Evolutionary conservation across 2,329 filamentous ascomycete species (phyloP).

Genomic region (Daldinia sp.): DNA sequence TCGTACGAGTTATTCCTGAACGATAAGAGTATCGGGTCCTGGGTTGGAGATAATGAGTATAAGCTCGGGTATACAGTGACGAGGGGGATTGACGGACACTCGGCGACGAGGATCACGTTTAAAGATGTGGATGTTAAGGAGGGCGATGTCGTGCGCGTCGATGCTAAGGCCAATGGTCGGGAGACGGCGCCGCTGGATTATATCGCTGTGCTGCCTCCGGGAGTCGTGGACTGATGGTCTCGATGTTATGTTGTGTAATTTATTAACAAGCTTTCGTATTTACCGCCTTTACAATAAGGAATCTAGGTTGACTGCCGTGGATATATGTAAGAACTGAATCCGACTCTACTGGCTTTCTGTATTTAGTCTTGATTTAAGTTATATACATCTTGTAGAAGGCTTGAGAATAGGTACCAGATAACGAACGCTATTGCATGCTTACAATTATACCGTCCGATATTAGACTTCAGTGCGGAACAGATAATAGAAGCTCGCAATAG

Average conservation of each 20-base stretch:
- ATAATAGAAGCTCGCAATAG: not conserved
- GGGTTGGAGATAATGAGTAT: conserved; percentile 71
- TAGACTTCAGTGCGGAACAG: not conserved
- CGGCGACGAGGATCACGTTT: conserved; percentile 71
- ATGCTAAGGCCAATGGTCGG: conserved; percentile 68
- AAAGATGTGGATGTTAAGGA: conserved; percentile 42
- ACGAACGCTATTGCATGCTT: not conserved
- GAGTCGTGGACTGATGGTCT: conserved; percentile 63
- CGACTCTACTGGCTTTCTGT: not conserved
- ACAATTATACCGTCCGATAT: conserved; percentile 1
- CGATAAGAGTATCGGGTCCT: conserved; percentile 64
- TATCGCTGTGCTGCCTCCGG: conserved; percentile 69
- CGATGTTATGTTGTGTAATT: not conserved
- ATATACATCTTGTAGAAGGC: not conserved
- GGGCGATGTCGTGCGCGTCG: conserved; percentile 52
- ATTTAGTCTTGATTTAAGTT: not conserved
- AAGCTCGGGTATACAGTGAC: conserved; percentile 69
- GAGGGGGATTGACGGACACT: conserved; percentile 72
- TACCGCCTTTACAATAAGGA: not conserved
- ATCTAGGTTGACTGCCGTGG: not conserved
- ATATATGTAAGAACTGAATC: not conserved
- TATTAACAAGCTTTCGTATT: not conserved
- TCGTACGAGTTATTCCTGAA: conserved; percentile 68
- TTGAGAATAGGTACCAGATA: not conserved
- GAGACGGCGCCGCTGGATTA: conserved; percentile 78